Conservation (phyloP, 2,329 filamentous ascomycete genomes). For the Podosphaera fusca region DNA sequence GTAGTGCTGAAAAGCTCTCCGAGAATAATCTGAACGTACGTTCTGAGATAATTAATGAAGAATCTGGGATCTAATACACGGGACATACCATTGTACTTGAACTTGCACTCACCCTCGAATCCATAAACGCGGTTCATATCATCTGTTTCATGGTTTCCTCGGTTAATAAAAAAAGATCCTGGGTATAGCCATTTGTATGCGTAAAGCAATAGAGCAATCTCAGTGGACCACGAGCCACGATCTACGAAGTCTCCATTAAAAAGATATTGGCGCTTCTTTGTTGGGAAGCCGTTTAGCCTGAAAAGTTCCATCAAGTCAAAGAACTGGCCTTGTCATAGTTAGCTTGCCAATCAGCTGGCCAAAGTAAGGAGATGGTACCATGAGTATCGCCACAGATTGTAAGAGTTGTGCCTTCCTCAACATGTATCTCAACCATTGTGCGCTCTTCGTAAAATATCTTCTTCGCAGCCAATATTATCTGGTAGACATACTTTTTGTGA, state of each 20-base stretch:
- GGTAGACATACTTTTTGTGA: constrained; percentile 89
- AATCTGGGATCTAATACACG: constrained; percentile 9
- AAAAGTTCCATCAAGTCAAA: constrained; percentile 96
- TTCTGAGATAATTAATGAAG: constrained; percentile 6
- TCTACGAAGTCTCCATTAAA: constrained; percentile 99
- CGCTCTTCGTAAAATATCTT: constrained; percentile 78
- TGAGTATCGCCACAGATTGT: constrained; percentile 97
- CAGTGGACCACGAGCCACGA: constrained; percentile 91
- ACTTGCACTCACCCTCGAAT: constrained; percentile 94
- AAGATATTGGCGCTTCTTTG: constrained; percentile 73
- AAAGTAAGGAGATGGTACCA: constrained; percentile 27
- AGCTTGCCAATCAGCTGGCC: background rate
- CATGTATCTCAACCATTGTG: constrained; percentile 86
- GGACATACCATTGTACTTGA: constrained; percentile 72
- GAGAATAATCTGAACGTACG: constrained; percentile 92
- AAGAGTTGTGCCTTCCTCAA: constrained; percentile 53
- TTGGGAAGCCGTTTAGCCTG: constrained; percentile 65
- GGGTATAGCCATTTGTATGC: constrained; percentile 93
- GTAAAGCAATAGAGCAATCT: constrained; percentile 82
- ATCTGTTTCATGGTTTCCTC: constrained; percentile 95
- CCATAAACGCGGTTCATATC: constrained; percentile 99
- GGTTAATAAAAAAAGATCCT: constrained; percentile 76
- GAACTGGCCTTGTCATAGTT: constrained; percentile 48
- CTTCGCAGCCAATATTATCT: constrained; percentile 78
- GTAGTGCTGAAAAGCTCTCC: constrained; percentile 86